Conservation (phyloP, 139 green algal genomes). For the Penium margaritaceum region DNA sequence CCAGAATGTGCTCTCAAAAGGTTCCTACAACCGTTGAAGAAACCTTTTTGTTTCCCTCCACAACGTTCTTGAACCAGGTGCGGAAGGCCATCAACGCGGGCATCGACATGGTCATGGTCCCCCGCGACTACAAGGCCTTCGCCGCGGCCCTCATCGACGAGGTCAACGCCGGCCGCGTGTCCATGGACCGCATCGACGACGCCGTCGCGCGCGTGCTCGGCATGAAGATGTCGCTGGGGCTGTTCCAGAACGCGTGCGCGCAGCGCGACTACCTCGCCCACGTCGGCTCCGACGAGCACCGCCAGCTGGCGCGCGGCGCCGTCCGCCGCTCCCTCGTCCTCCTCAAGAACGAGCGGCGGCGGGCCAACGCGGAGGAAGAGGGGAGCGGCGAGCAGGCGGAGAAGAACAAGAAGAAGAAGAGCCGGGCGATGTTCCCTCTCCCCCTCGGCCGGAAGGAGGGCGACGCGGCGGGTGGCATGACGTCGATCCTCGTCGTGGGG, state of each 20-base stretch:
- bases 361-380: not conserved
- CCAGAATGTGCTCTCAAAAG: too few relatives aligned
- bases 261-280: not conserved
- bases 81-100: slow-evolving; percentile 16
- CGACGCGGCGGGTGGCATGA: too few relatives aligned
- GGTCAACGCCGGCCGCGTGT: slow-evolving; percentile 1
- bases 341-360: slow-evolving; percentile 11
- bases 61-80: not conserved
- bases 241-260: slow-evolving; percentile 8
- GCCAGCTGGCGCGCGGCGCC: not conserved
- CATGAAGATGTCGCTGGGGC: slow-evolving; percentile 10
- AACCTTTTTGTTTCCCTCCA: not conserved
- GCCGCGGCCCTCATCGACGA: not conserved
- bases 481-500: slow-evolving; percentile 3
- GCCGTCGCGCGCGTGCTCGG: slow-evolving; percentile 12
- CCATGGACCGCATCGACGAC: slow-evolving; percentile 9
- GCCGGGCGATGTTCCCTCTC: slow-evolving; percentile 24
- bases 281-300: slow-evolving; percentile 4
- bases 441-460: not conserved
- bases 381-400: not conserved
- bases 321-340: slow-evolving; percentile 13
- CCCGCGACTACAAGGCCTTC: not conserved
- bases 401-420: not conserved
- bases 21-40: too few relatives aligned
- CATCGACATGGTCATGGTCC: slow-evolving; percentile 27